Base-by-base conservation (phyloP, 306 rosid genomes). In the Acacia acuminata region DNA sequence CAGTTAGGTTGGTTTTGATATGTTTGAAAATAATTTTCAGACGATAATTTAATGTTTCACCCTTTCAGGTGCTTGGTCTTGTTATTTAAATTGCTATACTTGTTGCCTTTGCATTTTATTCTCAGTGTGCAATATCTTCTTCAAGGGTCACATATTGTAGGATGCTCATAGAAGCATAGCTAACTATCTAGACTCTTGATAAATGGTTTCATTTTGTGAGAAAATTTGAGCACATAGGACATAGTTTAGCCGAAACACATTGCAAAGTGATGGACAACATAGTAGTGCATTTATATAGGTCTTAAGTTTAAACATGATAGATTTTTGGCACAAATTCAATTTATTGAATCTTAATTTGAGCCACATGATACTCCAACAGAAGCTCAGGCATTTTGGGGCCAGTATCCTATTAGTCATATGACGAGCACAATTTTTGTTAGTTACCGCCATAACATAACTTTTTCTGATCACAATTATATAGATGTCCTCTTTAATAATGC, bases 1-100 rank as follows among this genome's bases (percentile, higher is more conserved):
- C 99, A 76, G 93, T 89, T 69, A 94, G 99, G 98, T 96, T 84
- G 87, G 93, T 85, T 83, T 86, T 69, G 63, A 73, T 75, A 84
- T 82, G 36, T 45, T 81, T 10, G 19, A 42, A 72, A 73, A 84
- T 84, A 53, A 50, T 69, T 84, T 74, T 56, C 19, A 68, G 51
- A 50, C 55, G 7, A 71, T 71, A 51, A 34, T 58, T 82, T 66
- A 61, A 22, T 24, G 17, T 61, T 61, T 61, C 42, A 38, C 7
- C 8, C 8, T 38, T 38, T 38, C 32, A 61, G 32, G 66, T 86
- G 74, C 67, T 58, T 34, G 74, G 25, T 67, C 66, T 70, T 73
- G 25, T 40, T 32, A 45, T 61, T 73, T 50, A 77, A 79, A 60
- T 56, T 20, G 30, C 16, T 81, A 22, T 24, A 25, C 24, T 0